Conservation (phyloP, 2,329 filamentous ascomycete species). For the Ambrosiella beaveri region DNA sequence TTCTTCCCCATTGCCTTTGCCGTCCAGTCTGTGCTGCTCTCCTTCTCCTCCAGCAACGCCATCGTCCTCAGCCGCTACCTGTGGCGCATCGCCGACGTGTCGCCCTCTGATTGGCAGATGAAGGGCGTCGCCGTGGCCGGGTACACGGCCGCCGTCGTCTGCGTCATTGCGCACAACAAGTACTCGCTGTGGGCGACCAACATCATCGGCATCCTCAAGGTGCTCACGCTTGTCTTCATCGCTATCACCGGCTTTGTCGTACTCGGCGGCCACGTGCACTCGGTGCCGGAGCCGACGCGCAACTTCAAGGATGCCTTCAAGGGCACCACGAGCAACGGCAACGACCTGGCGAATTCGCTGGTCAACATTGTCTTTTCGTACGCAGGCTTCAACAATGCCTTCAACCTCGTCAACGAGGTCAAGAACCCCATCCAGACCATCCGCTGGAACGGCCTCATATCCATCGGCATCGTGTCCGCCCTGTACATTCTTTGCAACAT, state of each 20-base stretch:
- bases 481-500: slow-evolving; percentile 43
- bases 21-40: slow-evolving; percentile 43
- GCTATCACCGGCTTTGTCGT: slow-evolving; percentile 44
- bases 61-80: slow-evolving; percentile 47
- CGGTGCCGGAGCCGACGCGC: slow-evolving; percentile 19
- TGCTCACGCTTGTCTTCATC: slow-evolving; percentile 45
- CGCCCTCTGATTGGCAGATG: slow-evolving; percentile 41
- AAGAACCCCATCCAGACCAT: slow-evolving; percentile 41
- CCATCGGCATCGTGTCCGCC: slow-evolving; percentile 32
- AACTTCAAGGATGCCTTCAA: slow-evolving; percentile 24
- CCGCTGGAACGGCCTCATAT: slow-evolving; percentile 30
- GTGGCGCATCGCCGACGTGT: slow-evolving; percentile 35
- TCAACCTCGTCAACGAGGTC: slow-evolving; percentile 45
- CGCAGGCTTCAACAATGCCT: slow-evolving; percentile 39
- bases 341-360: slow-evolving; percentile 28
- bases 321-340: slow-evolving; percentile 21
- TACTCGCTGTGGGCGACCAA: slow-evolving; percentile 40
- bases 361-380: slow-evolving; percentile 44
- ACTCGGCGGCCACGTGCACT: slow-evolving; percentile 24
- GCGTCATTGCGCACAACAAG: slow-evolving; percentile 37
- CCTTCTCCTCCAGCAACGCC: slow-evolving; percentile 48
- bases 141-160: slow-evolving; percentile 40
- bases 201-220: slow-evolving; percentile 38
- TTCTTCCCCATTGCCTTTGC: slow-evolving; percentile 49
- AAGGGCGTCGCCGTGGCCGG: slow-evolving; percentile 50